Conservation (phyloP, 768 basidiomycete species). For the Auricularia sp. region DNA sequence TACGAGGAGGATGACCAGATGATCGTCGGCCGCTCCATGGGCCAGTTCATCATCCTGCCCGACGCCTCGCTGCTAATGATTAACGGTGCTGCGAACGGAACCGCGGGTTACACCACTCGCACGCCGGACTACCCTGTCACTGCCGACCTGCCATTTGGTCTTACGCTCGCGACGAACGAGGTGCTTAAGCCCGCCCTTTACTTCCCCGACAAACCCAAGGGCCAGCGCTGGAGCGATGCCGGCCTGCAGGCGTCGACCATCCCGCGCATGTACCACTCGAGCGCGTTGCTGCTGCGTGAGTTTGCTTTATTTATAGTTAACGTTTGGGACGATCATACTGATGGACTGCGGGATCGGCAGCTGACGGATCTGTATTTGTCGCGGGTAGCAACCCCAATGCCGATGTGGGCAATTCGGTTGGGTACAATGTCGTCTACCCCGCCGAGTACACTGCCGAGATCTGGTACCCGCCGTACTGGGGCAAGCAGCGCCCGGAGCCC, state of each 20-base stretch:
- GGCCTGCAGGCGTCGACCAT: slow-evolving; percentile 55
- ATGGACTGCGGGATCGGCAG: slow-evolving; percentile 22
- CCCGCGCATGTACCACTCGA: slow-evolving; percentile 84
- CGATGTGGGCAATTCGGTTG: slow-evolving; percentile 54
- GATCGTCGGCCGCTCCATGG: slow-evolving; percentile 75
- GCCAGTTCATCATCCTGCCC: slow-evolving; percentile 79
- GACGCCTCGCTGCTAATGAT: slow-evolving; percentile 66
- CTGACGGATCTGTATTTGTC: slow-evolving; percentile 76
- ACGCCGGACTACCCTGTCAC: slow-evolving; percentile 24
- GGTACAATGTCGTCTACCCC: slow-evolving; percentile 50
- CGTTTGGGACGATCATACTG: slow-evolving; percentile 4
- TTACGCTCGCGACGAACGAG: slow-evolving; percentile 73
- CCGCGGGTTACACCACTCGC: slow-evolving; percentile 70
- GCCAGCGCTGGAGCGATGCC: slow-evolving; percentile 65
- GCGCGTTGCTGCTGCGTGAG: slow-evolving; percentile 69
- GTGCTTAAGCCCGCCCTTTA: slow-evolving; percentile 71
- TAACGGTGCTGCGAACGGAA: slow-evolving; percentile 79
- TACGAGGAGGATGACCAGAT: slow-evolving; percentile 71
- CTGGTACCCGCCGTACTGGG: slow-evolving; percentile 90
- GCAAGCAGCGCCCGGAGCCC: slow-evolving; percentile 57
- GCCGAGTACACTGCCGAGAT: slow-evolving; percentile 77
- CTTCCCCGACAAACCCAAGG: slow-evolving; percentile 61
- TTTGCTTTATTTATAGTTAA: background rate
- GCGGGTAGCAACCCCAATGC: slow-evolving; percentile 92
- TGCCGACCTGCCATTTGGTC: slow-evolving; percentile 53